Conservation (phyloP, 2,329 filamentous ascomycete genomes). For the Cryphonectria radicalis region DNA sequence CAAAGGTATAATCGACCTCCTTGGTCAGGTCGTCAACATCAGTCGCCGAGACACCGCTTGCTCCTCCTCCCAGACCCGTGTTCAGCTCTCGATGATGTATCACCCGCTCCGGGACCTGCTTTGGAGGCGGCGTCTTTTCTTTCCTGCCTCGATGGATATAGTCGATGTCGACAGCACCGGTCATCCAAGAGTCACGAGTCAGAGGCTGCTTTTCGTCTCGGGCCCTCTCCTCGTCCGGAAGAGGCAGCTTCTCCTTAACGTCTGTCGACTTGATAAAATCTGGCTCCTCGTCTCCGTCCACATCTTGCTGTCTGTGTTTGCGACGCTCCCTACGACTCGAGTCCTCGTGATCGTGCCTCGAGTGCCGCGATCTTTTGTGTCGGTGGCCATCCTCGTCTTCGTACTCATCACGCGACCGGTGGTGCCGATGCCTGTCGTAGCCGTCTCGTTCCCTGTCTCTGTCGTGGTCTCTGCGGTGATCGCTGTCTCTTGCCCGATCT, state of each 20-base stretch:
- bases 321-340: slow-evolving; percentile 39
- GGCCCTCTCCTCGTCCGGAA: slow-evolving; percentile 46
- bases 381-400: slow-evolving; percentile 33
- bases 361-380: slow-evolving; percentile 49
- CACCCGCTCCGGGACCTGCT: slow-evolving; percentile 67
- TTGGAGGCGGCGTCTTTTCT: slow-evolving; percentile 54
- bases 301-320: slow-evolving; percentile 31
- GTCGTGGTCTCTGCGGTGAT: slow-evolving; percentile 31
- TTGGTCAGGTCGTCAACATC: slow-evolving; percentile 61
- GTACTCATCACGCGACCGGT: slow-evolving; percentile 52
- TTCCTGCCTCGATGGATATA: slow-evolving; percentile 71
- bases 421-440: slow-evolving; percentile 38
- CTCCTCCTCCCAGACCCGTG: slow-evolving; percentile 50
- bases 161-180: slow-evolving; percentile 79
- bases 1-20: slow-evolving; percentile 81
- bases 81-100: slow-evolving; percentile 86
- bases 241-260: slow-evolving; percentile 54
- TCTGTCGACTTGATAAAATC: slow-evolving; percentile 49
- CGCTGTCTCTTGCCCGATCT: slow-evolving; percentile 37
- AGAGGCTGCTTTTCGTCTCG: slow-evolving; percentile 43
- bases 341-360: slow-evolving; percentile 43
- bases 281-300: slow-evolving; percentile 39
- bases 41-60: slow-evolving; percentile 46
- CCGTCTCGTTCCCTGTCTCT: slow-evolving; percentile 39
- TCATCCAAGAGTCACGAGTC: slow-evolving; percentile 92